Conservation (phyloP, 2,329 filamentous ascomycete species). For the Incumbomyces delicatus region DNA sequence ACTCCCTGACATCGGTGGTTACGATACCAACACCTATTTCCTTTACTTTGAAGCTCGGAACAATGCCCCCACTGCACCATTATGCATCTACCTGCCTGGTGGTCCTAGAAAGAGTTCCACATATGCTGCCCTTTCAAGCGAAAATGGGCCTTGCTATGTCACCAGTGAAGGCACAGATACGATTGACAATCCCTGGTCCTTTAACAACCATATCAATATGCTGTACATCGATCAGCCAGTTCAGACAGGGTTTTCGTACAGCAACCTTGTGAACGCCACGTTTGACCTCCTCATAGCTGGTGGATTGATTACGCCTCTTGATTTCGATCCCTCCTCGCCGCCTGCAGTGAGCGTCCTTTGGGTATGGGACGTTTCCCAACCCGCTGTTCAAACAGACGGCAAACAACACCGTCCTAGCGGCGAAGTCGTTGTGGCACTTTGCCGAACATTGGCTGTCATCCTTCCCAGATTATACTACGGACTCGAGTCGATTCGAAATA, state of each 20-base stretch:
- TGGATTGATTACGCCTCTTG: constrained; percentile 6
- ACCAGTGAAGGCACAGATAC: constrained; percentile 44
- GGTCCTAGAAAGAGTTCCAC: constrained; percentile 50
- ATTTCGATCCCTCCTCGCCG: constrained; percentile 16
- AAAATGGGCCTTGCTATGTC: constrained; percentile 44
- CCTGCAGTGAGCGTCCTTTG: constrained; percentile 41
- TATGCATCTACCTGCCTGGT: constrained; percentile 54
- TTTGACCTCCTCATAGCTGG: constrained; percentile 10
- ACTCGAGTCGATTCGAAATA: constrained; percentile 32
- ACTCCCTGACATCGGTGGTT: constrained; percentile 31
- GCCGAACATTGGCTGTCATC: constrained; percentile 47
- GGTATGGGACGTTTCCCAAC: constrained; percentile 44
- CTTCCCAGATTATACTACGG: constrained; percentile 51
- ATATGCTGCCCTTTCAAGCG: constrained; percentile 44
- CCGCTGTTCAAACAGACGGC: constrained; percentile 28
- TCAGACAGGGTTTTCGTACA: constrained; percentile 50
- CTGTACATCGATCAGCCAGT: constrained; percentile 60
- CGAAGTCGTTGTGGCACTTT: constrained; percentile 44
- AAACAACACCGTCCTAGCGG: constrained; percentile 33
- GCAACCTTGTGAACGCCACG: constrained; percentile 32
- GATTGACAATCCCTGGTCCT: constrained; percentile 49
- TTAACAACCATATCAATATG: constrained; percentile 56
- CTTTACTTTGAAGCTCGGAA: constrained; percentile 54
- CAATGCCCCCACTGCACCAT: constrained; percentile 43
- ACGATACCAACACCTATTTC: constrained; percentile 55